Evolutionary conservation across 1,284 basidiomycete species (phyloP).

Genomic region (Rhodotorula glutinis): DNA sequence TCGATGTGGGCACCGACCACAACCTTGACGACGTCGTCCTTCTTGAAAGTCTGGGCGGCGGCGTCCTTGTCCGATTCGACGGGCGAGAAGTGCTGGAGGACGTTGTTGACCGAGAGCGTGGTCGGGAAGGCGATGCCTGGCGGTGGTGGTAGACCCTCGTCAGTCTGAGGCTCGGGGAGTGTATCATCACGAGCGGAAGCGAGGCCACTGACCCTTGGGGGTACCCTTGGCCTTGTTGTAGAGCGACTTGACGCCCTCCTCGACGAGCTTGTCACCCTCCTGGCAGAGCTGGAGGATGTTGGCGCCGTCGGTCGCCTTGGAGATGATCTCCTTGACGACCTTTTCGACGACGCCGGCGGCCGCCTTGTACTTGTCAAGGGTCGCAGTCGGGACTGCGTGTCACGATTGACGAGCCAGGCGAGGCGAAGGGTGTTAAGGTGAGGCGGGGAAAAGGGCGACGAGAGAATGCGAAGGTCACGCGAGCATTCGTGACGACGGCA

Average conservation of each 20-base stretch:
- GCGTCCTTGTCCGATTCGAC: constrained; percentile 60
- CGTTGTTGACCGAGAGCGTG: constrained; percentile 79
- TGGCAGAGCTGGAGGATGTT: constrained; percentile 80
- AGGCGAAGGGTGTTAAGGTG: too few relatives aligned
- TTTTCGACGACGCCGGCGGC: constrained; percentile 85
- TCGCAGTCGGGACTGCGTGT: constrained; percentile 34
- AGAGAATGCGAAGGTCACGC: not conserved
- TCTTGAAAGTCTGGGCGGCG: constrained; percentile 71
- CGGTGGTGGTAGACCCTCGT: not conserved
- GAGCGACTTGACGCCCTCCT: constrained; percentile 75
- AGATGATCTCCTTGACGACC: constrained; percentile 81
- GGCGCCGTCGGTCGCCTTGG: constrained; percentile 70
- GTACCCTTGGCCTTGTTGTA: constrained; percentile 90
- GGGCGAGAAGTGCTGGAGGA: constrained; percentile 58
- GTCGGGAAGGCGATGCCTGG: constrained; percentile 88
- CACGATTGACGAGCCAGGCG: too few relatives aligned
- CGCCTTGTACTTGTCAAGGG: constrained; percentile 42
- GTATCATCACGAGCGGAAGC: too few relatives aligned
- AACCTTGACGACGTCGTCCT: constrained; percentile 91
- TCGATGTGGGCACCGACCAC: constrained; percentile 96
- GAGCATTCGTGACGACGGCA: not conserved
- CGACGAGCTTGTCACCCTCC: constrained; percentile 87
- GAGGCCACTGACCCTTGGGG: constrained; percentile 41
- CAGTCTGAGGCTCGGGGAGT: not conserved
- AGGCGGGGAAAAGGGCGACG: too few relatives aligned